phyloP scores from a whole-genome alignment of 495 filamentous ascomycete genomes.

The Durotheca rogersii region DNA sequence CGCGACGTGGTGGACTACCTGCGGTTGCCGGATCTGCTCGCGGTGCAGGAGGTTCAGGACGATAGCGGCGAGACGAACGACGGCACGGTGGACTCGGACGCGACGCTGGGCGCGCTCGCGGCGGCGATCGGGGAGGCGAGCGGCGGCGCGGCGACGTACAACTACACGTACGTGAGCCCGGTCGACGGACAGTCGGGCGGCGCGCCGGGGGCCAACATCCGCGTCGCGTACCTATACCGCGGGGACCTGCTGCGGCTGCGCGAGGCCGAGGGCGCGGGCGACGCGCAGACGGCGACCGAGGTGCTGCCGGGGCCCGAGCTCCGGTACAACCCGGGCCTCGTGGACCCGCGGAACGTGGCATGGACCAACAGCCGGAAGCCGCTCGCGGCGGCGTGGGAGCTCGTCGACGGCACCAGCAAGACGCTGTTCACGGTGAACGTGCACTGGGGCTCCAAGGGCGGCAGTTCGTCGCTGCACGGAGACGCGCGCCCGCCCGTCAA shows the following conservation, averaged over 20 bases:
- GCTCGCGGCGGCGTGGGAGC: slow-evolving; percentile 57
- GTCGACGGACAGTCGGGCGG: slow-evolving; percentile 55
- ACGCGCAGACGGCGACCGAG: slow-evolving; percentile 44
- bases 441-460: slow-evolving; percentile 58
- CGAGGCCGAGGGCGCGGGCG: slow-evolving; percentile 49
- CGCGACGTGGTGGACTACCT: slow-evolving; percentile 56
- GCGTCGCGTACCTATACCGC: slow-evolving; percentile 61
- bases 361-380: slow-evolving; percentile 59
- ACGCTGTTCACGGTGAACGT: slow-evolving; percentile 63
- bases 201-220: slow-evolving; percentile 64
- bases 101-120: slow-evolving; percentile 48
- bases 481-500: slow-evolving; percentile 63
- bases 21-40: slow-evolving; percentile 54
- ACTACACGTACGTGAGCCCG: slow-evolving; percentile 52
- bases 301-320: slow-evolving; percentile 51
- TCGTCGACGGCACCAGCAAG: slow-evolving; percentile 40
- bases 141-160: slow-evolving; percentile 39
- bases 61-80: slow-evolving; percentile 54
- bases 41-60: slow-evolving; percentile 64
- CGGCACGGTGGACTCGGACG: slow-evolving; percentile 48
- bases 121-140: slow-evolving; percentile 42
- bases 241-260: slow-evolving; percentile 50
- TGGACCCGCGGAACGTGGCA: slow-evolving; percentile 55
- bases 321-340: slow-evolving; percentile 59
- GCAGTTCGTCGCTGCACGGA: slow-evolving; percentile 55